Percentiles rank a stretch among this genome's conserved stretches.
Conservation (phyloP, 2,329 filamentous ascomycete genomes). For the Podosphaera aphanis region DNA sequence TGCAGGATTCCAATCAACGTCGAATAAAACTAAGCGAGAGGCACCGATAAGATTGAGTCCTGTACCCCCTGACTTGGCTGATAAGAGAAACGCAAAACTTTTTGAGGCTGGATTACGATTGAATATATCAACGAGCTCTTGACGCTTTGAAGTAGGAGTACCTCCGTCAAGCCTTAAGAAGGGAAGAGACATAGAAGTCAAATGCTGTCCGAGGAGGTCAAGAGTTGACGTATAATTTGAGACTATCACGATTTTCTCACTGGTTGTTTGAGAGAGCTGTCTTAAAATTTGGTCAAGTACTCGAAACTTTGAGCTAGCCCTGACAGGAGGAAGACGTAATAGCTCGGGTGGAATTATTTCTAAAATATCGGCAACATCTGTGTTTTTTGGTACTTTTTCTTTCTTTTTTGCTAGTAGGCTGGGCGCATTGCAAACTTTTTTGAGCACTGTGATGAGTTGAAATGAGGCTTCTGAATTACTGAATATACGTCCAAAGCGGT, state of each 20-base stretch:
- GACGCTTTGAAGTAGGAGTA: conserved; percentile 38
- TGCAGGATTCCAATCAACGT: conserved; percentile 56
- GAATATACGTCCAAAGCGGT: conserved; percentile 35
- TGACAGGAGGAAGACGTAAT: conserved; percentile 27
- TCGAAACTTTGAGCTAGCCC: conserved; percentile 40
- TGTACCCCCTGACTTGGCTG: conserved; percentile 46
- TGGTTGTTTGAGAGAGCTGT: conserved; percentile 32
- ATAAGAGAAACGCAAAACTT: conserved; percentile 46
- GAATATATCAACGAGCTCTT: conserved; percentile 46
- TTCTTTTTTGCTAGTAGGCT: conserved; percentile 30
- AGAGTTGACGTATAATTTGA: conserved; percentile 55
- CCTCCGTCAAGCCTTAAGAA: conserved; percentile 48
- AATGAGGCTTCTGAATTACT: conserved; percentile 38
- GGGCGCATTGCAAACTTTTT: conserved; percentile 53
- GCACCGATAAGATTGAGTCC: conserved; percentile 51
- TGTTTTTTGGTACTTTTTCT: conserved; percentile 14
- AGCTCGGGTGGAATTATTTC: conserved; percentile 30
- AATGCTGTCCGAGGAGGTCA: conserved; percentile 37
- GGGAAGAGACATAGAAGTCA: conserved; percentile 33
- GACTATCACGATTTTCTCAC: conserved; percentile 52
- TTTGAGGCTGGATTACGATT: conserved; percentile 32
- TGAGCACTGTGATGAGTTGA: conserved; percentile 47
- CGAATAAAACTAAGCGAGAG: conserved; percentile 45
- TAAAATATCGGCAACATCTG: conserved; percentile 21
- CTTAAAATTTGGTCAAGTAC: conserved; percentile 42